These are phyloP conservation scores for Didymella lethalis DNA, from an alignment of 2,329 filamentous ascomycete species.

Conservation along the genomic window DNA sequence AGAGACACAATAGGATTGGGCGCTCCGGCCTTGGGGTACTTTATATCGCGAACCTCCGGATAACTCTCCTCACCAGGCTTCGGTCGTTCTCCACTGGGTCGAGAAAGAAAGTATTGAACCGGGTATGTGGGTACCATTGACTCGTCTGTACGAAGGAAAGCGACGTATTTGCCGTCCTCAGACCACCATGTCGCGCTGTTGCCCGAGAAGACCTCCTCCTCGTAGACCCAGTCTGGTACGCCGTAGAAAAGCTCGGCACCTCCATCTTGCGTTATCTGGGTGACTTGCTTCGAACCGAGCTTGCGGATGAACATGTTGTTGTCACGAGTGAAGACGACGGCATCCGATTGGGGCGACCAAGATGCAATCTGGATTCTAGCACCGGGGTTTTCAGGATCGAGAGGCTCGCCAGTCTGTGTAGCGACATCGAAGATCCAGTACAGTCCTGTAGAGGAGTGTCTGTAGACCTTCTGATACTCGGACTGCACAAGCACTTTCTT, in stretches of 20 bases:
- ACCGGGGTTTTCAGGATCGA: constrained; percentile 73
- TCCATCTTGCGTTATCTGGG: constrained; percentile 84
- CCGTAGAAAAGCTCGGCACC: constrained; percentile 92
- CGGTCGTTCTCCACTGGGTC: constrained; percentile 78
- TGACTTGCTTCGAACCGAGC: constrained; percentile 65
- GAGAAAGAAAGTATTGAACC: constrained; percentile 89
- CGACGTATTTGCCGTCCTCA: constrained; percentile 83
- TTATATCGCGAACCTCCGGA: constrained; percentile 89
- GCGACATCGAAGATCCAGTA: constrained; percentile 95
- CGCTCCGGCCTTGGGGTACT: constrained; percentile 95
- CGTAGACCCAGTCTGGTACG: constrained; percentile 96
- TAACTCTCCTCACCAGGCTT: constrained; percentile 81
- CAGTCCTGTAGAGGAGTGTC: constrained; percentile 83
- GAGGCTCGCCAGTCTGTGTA: constrained; percentile 76
- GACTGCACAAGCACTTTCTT: constrained; percentile 86
- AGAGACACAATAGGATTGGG: constrained; percentile 91
- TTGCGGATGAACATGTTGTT: constrained; percentile 90
- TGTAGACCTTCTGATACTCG: constrained; percentile 77
- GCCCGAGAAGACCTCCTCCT: constrained; percentile 81
- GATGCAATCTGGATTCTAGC: constrained; percentile 80
- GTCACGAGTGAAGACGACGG: constrained; percentile 84
- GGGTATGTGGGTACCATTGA: constrained; percentile 90
- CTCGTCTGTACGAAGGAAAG: constrained; percentile 94
- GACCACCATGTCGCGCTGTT: constrained; percentile 96
- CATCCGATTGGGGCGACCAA: constrained; percentile 88